phyloP scores from a whole-genome alignment of 225 moss, liverwort and hornwort genomes.

The Anthoceros angustus region DNA sequence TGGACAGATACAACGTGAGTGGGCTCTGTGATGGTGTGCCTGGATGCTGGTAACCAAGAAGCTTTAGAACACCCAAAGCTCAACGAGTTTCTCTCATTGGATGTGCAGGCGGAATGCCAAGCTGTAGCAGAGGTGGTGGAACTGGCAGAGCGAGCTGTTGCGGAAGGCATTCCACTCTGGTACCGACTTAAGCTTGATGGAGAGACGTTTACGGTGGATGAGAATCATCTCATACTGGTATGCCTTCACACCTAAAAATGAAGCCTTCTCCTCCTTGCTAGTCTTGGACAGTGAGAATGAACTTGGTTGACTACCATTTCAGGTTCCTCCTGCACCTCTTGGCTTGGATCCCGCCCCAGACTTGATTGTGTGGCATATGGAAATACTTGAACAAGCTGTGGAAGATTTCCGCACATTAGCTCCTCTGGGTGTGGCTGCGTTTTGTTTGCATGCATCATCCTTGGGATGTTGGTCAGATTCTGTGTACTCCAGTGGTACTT shows the following conservation, averaged over 20 bases:
- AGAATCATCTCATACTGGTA: slow-evolving; percentile 41
- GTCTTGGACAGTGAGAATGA: neutral
- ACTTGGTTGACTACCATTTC: neutral
- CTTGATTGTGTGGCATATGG: slow-evolving; percentile 27
- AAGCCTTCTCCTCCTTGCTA: neutral
- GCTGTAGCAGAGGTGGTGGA: slow-evolving; percentile 42
- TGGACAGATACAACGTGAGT: slow-evolving; percentile 40
- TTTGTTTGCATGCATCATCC: neutral
- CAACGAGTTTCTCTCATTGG: neutral
- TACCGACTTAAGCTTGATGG: slow-evolving; percentile 49
- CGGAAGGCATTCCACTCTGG: slow-evolving; percentile 58
- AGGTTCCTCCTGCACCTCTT: neutral
- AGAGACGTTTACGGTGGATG: slow-evolving; percentile 36
- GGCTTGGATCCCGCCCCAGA: slow-evolving; percentile 16
- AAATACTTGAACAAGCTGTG: slow-evolving; percentile 25
- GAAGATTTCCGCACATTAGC: slow-evolving; percentile 18
- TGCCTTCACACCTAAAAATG: neutral
- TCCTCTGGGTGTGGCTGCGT: slow-evolving; percentile 13
- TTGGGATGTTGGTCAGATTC: neutral
- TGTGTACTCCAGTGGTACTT: neutral
- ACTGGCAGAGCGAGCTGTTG: slow-evolving; percentile 27
- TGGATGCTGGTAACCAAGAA: neutral
- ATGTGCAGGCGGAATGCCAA: slow-evolving; percentile 36
- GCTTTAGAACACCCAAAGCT: neutral
- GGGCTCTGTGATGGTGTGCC: neutral